Conservation (phyloP, 2,329 filamentous ascomycete genomes). For the Paraconiothyrium brasiliense region DNA sequence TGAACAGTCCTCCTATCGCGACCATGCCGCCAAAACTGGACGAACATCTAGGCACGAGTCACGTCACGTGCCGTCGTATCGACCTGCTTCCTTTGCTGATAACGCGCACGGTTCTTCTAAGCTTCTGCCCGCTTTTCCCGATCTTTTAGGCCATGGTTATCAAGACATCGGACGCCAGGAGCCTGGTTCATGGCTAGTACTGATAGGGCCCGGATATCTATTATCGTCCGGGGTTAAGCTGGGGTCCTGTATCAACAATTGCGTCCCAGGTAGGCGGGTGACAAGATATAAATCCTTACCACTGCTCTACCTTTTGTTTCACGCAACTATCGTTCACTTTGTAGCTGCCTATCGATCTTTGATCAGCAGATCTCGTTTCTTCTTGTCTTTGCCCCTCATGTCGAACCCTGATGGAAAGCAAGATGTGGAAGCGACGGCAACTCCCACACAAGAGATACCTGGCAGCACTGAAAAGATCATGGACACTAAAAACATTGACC, state of each 20-base stretch:
- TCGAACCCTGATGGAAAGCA: not conserved
- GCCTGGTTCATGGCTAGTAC: not conserved
- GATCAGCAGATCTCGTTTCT: not conserved
- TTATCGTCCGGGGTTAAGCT: slow-evolving; percentile 6
- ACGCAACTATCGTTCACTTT: not conserved
- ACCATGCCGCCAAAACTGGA: not conserved
- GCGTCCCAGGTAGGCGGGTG: no score
- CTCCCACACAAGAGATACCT: not conserved
- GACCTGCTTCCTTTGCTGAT: not conserved
- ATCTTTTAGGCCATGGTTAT: not conserved
- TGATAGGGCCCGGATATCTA: not conserved
- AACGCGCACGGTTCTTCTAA: not conserved
- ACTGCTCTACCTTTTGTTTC: not conserved
- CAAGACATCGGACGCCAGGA: not conserved
- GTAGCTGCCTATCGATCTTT: not conserved
- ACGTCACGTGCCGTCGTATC: not conserved
- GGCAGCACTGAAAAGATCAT: not conserved
- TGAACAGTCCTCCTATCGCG: slow-evolving; percentile 1
- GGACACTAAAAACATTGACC: slow-evolving; percentile 6
- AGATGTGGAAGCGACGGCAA: slow-evolving; percentile 1
- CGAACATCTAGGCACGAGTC: not conserved
- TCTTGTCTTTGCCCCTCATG: not conserved
- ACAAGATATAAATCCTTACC: slow-evolving; percentile 4
- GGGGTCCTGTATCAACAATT: not conserved
- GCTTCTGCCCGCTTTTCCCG: not conserved